Evolutionary conservation across 441 rosid genomes (phyloP), one percentile per base, ranked within the genome.

Genomic region (Hura crepitans): DNA sequence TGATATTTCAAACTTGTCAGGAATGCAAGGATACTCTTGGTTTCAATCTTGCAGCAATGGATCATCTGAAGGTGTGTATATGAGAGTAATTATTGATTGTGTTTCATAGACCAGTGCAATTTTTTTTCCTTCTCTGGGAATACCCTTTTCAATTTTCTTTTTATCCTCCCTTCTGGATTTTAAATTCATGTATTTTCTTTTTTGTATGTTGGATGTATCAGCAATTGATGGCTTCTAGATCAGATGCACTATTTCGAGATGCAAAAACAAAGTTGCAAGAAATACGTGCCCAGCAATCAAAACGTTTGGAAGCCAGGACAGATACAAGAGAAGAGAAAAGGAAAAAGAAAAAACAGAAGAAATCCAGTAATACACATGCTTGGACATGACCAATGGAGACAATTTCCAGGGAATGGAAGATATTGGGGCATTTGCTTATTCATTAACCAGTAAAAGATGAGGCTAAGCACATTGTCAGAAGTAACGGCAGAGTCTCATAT

Each of bases 31-130:
- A 92, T 78, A 90, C 84, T 13, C 77, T 92, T 56, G 96, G 97
- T 51, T 92, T 87, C 81, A 94, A 92, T 74, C 89, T 94, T 74
- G 97, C 99, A 0, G 97, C 92, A 57, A 87, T 90, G 97, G 93
- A 94, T 82, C 99, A 94, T 85, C 78, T 92, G 25, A 89, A 84
- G 94, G 97, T 93, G 75, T 51, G 71, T 50, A 27, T 20, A 27
- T 37, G 25, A 23, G 27, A 30, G 17, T 47, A 50, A 22, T 27
- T 12, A 64, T 13, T n/a, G 27, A 50, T 50, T 31, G 23, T 14
- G 37, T 11, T 23, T 35, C 10, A 4, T 33, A 33, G 6, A 53
- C 49, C 15, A 20, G 49, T 55, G 47, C 58, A 22, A 5, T 23
- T 53, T 20, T 0, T 35, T 14, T 31, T 51, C 5, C 18, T 59